These are phyloP conservation scores for Aquilaria yunnanensis DNA, from an alignment of 345 rosid genomes.

Conservation along the genomic window DNA sequence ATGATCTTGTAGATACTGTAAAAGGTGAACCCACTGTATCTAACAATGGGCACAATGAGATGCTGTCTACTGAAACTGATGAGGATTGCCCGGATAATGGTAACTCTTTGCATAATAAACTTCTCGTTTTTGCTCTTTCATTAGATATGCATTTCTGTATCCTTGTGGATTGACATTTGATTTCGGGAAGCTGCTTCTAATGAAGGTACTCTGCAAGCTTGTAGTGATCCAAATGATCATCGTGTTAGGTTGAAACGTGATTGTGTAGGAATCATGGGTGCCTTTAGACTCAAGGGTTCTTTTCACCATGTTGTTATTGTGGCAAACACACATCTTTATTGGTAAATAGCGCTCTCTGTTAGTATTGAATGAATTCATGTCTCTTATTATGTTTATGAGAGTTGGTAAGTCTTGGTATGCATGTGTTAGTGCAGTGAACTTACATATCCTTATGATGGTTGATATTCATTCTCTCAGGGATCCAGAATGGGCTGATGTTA, in stretches of 20 bases:
- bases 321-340: slow-evolving; percentile 89
- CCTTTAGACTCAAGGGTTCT: slow-evolving; percentile 60
- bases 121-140: not conserved
- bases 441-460: slow-evolving; percentile 10
- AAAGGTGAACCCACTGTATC: slow-evolving; percentile 25
- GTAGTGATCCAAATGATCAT: slow-evolving; percentile 79
- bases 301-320: slow-evolving; percentile 52
- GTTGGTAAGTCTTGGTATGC: not conserved
- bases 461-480: slow-evolving; percentile 48
- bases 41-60: slow-evolving; percentile 24
- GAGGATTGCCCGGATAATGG: slow-evolving; percentile 35
- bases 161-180: not conserved
- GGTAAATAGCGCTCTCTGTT: slow-evolving; percentile 35
- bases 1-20: slow-evolving; percentile 66
- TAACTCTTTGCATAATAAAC: slow-evolving; percentile 12
- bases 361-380: not conserved
- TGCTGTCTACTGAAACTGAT: slow-evolving; percentile 21
- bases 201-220: slow-evolving; percentile 31
- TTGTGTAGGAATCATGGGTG: slow-evolving; percentile 93
- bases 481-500: slow-evolving; percentile 85
- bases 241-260: slow-evolving; percentile 72
- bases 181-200: too few relatives aligned
- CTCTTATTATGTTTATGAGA: not conserved
- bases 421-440: too few relatives aligned
- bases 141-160: too few relatives aligned